Evolutionary conservation across 2,329 filamentous ascomycete species (phyloP), one percentile per base, ranked within the genome.

Genomic region (Septoria linicola): DNA sequence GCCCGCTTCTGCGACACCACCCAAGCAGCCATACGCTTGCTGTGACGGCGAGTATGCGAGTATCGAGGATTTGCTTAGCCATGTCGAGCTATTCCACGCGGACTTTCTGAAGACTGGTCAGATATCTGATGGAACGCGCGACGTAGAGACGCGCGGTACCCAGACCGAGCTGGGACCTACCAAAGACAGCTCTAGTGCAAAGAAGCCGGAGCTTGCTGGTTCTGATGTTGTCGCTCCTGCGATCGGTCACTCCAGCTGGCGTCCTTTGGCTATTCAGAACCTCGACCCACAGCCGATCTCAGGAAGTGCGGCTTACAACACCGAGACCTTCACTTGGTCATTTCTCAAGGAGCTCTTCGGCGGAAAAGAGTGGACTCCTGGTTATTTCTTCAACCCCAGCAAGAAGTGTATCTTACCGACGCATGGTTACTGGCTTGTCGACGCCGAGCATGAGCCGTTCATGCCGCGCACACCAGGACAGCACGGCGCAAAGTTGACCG

Each of bases 401-500:
- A 48, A 58, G 5, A 20, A 42, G 3, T 39, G 57, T 4, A 62
- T 61, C 44, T 50, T 69, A 3, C 63, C 63, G 3, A 63, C 63
- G 30, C 67, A 67, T 20, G 66, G 67, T 2, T 77, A 73, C 65
- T 77, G 72, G 64, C 54, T 71, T 13, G 61, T 76, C 13, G 68
- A 75, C 23, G 49, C 55, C 0, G 41, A 53, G 0, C 54, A 61
- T 30, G 73, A 77, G 45, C 73, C 74, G 1, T 75, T 70, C 57
- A 61, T 73, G 4, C 75, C 74, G 0, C 45, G 53, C 1, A n/a
- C 41, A 0, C 70, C 73, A 2, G 72, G 73, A 43, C 35, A 63
- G 16, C 73, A 76, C 49, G 74, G 75, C 23, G 74, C 73, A 3
- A 76, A 76, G 53, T 60, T 77, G 7, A 73, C 70, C 1, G 68